Conservation (phyloP, 495 filamentous ascomycete genomes). For the Pyronema domesticum region DNA sequence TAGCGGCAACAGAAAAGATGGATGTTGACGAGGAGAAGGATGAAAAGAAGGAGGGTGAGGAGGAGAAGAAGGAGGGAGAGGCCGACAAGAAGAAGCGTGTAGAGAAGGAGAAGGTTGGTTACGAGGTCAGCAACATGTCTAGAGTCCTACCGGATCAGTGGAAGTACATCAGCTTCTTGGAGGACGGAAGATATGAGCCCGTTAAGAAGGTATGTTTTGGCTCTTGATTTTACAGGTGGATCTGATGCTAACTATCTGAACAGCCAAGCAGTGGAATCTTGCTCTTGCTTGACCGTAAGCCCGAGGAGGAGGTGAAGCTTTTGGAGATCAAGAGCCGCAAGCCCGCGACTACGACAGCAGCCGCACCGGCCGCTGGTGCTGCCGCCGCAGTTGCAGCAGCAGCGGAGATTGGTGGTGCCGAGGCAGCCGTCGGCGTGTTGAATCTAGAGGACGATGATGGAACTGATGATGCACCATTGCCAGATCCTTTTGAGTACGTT, state of each 20-base stretch:
- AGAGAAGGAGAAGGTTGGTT: constrained; percentile 93
- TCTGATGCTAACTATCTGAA: constrained; percentile 2
- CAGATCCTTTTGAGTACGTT: constrained; percentile 72
- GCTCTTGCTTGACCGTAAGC: constrained; percentile 69
- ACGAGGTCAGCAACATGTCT: constrained; percentile 92
- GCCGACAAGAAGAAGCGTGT: constrained; percentile 61
- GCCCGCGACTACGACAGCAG: constrained; percentile 30
- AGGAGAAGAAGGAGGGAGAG: constrained; percentile 42
- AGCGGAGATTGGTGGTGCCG: constrained; percentile 36
- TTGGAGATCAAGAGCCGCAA: constrained; percentile 57
- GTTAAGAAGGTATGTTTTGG: constrained; percentile 66
- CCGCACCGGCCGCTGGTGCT: constrained; percentile 5
- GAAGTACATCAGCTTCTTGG: constrained; percentile 79
- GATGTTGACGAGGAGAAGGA: constrained; percentile 58
- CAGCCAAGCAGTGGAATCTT: constrained; percentile 90
- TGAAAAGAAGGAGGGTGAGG: constrained; percentile 36
- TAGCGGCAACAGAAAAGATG: constrained; percentile 54
- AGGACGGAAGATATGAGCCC: constrained; percentile 70
- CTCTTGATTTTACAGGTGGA: constrained; percentile 3
- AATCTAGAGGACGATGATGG: constrained; percentile 72
- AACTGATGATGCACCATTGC: constrained; percentile 61
- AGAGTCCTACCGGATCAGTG: constrained; percentile 82
- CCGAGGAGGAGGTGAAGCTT: constrained; percentile 61
- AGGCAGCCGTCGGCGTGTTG: constrained; percentile 60
- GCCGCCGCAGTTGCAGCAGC: constrained; percentile 19